Evolutionary conservation across 2,329 filamentous ascomycete species (phyloP).

Genomic region (Teratosphaeria viscida): DNA sequence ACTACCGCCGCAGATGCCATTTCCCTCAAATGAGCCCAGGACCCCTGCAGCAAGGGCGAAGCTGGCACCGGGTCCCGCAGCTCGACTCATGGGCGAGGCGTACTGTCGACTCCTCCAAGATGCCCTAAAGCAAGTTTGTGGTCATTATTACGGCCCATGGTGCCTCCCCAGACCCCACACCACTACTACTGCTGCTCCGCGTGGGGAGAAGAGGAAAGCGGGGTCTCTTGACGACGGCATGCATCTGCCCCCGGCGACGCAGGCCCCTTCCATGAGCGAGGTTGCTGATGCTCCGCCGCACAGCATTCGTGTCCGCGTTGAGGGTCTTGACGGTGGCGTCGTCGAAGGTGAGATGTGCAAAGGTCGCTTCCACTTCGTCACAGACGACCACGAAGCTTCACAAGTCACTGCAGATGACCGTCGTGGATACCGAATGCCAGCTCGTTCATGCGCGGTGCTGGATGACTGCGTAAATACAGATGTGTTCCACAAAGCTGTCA

Average conservation of each 20-base stretch:
- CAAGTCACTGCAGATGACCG: neutral
- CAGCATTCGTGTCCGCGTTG: neutral
- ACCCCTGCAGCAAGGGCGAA: conserved; percentile 34
- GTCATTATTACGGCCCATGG: conserved; percentile 20
- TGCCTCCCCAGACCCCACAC: conserved; percentile 21
- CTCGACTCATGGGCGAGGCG: conserved; percentile 25
- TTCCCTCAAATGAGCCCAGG: conserved; percentile 48
- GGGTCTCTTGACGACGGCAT: neutral
- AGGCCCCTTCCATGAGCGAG: neutral
- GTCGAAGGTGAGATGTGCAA: neutral
- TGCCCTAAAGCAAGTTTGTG: conserved; percentile 28
- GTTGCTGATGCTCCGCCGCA: neutral
- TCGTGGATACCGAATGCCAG: conserved; percentile 33
- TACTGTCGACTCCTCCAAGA: conserved; percentile 29
- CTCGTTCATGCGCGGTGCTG: conserved; percentile 39
- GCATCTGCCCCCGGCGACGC: neutral
- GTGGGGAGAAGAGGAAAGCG: neutral
- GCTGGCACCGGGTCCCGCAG: conserved; percentile 23
- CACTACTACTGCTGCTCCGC: neutral
- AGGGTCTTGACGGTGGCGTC: too few relatives aligned
- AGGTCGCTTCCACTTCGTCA: neutral
- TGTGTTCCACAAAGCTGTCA: conserved; percentile 29
- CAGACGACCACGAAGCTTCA: neutral
- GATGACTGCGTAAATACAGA: conserved; percentile 33
- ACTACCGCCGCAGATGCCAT: conserved; percentile 36